Conservation (phyloP, 768 basidiomycete genomes). For the Rhodocollybia butyracea region DNA sequence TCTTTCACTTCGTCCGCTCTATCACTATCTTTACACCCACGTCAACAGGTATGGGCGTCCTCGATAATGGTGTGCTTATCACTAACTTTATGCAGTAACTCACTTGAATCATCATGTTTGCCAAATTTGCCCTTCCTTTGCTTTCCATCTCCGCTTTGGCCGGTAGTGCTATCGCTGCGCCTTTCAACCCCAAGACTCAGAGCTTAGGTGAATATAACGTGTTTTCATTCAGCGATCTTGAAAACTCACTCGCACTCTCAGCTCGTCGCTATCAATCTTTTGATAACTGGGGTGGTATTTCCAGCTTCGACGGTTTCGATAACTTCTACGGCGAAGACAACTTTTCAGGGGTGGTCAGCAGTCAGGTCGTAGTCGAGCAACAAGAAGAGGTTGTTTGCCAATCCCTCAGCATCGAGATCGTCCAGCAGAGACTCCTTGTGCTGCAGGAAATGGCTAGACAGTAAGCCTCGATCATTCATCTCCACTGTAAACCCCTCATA, state of each 20-base stretch:
- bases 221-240: background rate
- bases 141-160: slow-evolving; percentile 29
- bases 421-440: slow-evolving; percentile 25
- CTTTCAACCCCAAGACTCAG: slow-evolving; percentile 18
- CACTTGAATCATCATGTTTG: slow-evolving; percentile 29
- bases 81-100: background rate
- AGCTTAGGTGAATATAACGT: slow-evolving; percentile 22
- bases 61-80: background rate
- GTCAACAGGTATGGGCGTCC: background rate
- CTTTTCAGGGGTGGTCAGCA: slow-evolving; percentile 14
- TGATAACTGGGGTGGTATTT: slow-evolving; percentile 15
- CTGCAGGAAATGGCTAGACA: slow-evolving; percentile 25
- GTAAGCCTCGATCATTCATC: slow-evolving; percentile 9
- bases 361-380: slow-evolving; percentile 18
- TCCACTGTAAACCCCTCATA: background rate
- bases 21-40: background rate
- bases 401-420: slow-evolving; percentile 16
- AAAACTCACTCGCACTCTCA: background rate
- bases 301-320: slow-evolving; percentile 11
- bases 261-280: slow-evolving; percentile 11
- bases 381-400: slow-evolving; percentile 17
- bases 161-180: slow-evolving; percentile 25
- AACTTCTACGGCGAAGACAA: slow-evolving; percentile 16
- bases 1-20: background rate
- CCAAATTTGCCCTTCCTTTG: slow-evolving; percentile 31